phyloP scores from a whole-genome alignment of 176 grass and related monocot genomes.

The Hordeum marinum region DNA sequence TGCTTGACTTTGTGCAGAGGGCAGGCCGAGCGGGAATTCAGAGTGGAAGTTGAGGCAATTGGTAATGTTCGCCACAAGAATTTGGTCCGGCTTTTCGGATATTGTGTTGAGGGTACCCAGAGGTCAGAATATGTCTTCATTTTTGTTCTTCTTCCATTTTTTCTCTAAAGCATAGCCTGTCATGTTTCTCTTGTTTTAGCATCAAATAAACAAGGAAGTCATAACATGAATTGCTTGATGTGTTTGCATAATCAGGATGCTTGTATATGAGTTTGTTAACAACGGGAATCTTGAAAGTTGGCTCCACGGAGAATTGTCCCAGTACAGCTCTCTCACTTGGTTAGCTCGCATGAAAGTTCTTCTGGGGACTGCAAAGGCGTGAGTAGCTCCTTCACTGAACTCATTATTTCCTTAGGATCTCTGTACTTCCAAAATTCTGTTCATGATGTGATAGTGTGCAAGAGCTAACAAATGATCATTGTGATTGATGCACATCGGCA shows the following conservation, averaged over 20 bases:
- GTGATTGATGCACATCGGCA: constrained; percentile 5
- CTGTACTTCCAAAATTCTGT: background rate
- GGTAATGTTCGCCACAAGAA: constrained; percentile 98
- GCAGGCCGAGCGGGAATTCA: constrained; percentile 96
- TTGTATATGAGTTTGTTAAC: constrained; percentile 96
- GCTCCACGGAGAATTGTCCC: constrained; percentile 88
- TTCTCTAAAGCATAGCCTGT: background rate
- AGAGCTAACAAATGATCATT: constrained; percentile 2
- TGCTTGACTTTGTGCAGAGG: constrained; percentile 51
- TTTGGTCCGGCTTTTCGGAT: constrained; percentile 86
- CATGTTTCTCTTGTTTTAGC: constrained; percentile 4
- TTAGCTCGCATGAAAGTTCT: constrained; percentile 92
- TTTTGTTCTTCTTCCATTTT: background rate
- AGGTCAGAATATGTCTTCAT: constrained; percentile 41
- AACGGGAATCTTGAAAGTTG: constrained; percentile 95
- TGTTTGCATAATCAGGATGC: constrained; percentile 69
- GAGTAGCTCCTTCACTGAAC: constrained; percentile 40
- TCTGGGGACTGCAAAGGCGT: constrained; percentile 93
- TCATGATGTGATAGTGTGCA: background rate
- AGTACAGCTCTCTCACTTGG: constrained; percentile 86
- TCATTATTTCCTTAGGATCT: constrained; percentile 20
- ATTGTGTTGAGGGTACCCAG: constrained; percentile 93
- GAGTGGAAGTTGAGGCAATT: constrained; percentile 97
- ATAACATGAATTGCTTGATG: constrained; percentile 26
- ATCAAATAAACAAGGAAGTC: background rate